Conservation (phyloP, 768 basidiomycete species). For the Lactarius sanguifluus region DNA sequence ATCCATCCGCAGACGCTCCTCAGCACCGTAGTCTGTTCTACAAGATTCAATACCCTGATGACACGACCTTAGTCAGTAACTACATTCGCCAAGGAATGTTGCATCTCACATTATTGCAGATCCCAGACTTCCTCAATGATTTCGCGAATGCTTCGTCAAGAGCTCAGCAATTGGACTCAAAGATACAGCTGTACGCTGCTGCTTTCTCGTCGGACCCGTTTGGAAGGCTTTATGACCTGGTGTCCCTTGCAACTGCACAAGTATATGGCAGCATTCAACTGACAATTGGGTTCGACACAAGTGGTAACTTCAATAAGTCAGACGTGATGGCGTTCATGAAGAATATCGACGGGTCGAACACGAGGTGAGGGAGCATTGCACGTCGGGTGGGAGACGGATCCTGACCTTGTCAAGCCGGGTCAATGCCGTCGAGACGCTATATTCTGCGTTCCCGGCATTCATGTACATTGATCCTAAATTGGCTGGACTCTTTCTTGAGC, state of each 20-base stretch:
- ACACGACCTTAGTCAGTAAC: conserved; percentile 31
- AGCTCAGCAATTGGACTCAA: conserved; percentile 47
- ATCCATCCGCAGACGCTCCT: conserved; percentile 40
- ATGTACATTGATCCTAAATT: conserved; percentile 55
- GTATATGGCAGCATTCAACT: conserved; percentile 54
- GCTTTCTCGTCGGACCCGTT: conserved; percentile 39
- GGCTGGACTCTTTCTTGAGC: conserved; percentile 36
- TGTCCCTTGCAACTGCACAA: conserved; percentile 55
- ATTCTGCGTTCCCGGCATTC: conserved; percentile 49
- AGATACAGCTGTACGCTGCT: conserved; percentile 48
- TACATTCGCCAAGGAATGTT: neutral
- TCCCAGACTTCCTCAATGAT: conserved; percentile 45
- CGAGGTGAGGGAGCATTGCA: conserved; percentile 39
- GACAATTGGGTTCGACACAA: conserved; percentile 48
- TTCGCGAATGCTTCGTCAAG: conserved; percentile 45
- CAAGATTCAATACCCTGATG: conserved; percentile 37
- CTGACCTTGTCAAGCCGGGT: conserved; percentile 28
- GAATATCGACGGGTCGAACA: conserved; percentile 5
- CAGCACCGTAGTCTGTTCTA: conserved; percentile 47
- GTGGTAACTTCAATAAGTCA: conserved; percentile 50
- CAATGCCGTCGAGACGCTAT: conserved; percentile 59
- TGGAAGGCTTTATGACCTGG: conserved; percentile 49
- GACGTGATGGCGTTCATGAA: conserved; percentile 57
- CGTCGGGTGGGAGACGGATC: neutral
- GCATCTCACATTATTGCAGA: conserved; percentile 34